Evolutionary conservation across 2,329 filamentous ascomycete species (phyloP), one percentile per base, ranked within the genome.

Genomic region (Neonectria magnoliae): DNA sequence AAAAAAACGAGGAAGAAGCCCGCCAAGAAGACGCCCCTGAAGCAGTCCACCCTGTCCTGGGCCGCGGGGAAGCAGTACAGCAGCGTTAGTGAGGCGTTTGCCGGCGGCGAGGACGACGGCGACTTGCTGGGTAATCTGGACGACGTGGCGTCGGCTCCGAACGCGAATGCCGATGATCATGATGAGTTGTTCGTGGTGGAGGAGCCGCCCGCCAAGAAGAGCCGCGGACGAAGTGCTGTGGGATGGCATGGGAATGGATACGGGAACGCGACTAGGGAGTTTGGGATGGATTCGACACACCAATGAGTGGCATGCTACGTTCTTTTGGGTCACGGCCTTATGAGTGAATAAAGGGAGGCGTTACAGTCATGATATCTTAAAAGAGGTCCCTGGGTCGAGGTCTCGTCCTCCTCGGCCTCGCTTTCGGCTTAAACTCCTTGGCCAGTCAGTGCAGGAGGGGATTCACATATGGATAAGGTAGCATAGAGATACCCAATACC

Each of bases 151-250:
- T 5, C 38, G 2, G 20, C 56, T 2, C 54, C 56, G 8, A 57
- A 16, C 2, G 54, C 13, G 9, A 36, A 48, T 1, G 58, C 65
- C 4, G 64, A 33, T 1, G 51, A 33, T 6, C 50, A 64, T 9
- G 65, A 76, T 10, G 76, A 78, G 65, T 64, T 75, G 22, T 71
- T 78, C 18, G 65, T 78, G 13, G 76, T 78, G 7, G 76, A 76
- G 29, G 75, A 75, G 20, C 68, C 65, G 1, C 60, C 66, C 18
- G 6, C 33, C 3, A 71, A 69, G 18, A 69, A 66, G 38, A 53
- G 38, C 13, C 68, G 63, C 5, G 42, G 29, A 4, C 54, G 57
- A 57, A 51, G 51, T 3, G 31, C 64, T 1, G 54, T 50, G 53
- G 31, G 41, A 31, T 65, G 47, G 10, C 62, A 57, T 16, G 54